These are phyloP conservation scores for Beauveria rudraprayagi DNA, from an alignment of 2,329 filamentous ascomycete species.

Conservation along the genomic window DNA sequence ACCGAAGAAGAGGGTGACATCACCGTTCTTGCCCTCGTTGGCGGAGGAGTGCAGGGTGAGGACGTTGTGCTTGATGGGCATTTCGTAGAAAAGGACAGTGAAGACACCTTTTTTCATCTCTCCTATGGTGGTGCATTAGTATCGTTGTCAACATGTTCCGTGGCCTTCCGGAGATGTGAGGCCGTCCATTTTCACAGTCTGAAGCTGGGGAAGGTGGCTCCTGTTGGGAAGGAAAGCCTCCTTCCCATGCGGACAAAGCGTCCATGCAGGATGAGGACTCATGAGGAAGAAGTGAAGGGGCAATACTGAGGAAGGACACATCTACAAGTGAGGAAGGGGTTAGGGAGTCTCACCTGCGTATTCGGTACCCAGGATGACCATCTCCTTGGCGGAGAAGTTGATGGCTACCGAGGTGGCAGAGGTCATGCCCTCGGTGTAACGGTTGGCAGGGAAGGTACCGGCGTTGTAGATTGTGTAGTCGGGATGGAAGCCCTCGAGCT, in stretches of 20 bases:
- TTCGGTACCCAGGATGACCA: conserved; percentile 98
- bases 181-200: neutral
- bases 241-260: too few species aligned
- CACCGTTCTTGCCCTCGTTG: conserved; percentile 89
- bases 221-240: too few species aligned
- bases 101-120: conserved; percentile 95
- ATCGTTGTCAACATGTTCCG: neutral
- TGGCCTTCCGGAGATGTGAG: neutral
- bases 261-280: too few species aligned
- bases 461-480: conserved; percentile 99
- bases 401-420: conserved; percentile 95
- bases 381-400: conserved; percentile 99
- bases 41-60: conserved; percentile 96
- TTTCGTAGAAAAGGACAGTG: conserved; percentile 99
- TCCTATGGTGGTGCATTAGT: neutral
- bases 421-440: conserved; percentile 97
- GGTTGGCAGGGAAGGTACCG: conserved; percentile 95
- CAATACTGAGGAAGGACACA: neutral
- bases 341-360: conserved; percentile 53
- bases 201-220: too few species aligned
- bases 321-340: neutral
- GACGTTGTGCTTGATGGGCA: conserved; percentile 99
- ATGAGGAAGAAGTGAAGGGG: too few species aligned
- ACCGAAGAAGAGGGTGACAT: conserved; percentile 99
- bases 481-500: conserved; percentile 95